Base-by-base conservation (phyloP, 805 yeast genomes). In the Scheffersomyces lignosus region DNA sequence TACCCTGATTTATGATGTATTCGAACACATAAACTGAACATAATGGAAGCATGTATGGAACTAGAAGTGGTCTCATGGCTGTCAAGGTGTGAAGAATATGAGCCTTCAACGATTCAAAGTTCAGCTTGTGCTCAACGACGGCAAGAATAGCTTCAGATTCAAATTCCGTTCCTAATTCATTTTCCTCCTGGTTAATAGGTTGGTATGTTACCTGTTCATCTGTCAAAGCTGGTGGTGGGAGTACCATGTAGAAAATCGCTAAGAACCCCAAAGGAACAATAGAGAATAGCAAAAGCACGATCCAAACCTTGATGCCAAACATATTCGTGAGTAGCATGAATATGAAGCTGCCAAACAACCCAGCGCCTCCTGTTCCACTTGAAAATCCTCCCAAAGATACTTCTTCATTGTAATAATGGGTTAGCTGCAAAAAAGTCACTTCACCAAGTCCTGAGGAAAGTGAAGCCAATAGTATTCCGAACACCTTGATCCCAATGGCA, bases 301-400 rank as follows among this genome's bases (percentile, higher is more conserved):
- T 39, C 41, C 68, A 68, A 0, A 86, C 80, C 5, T 76, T 60
- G 1, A 87, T 40, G 1, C 77, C 70, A 15, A 86, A 32, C 52
- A 88, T 64, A 1, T 91, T 83, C 0, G 97, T 91, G 49, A 87
- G 43, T 1, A 83, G 47, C 73, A 91, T 51, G 52, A 78, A 90
- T 10, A 75, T 53, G 36, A 84, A 86, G 37, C 90, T 79, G 0
- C 98, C 99, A 14, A 78, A 73, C 4, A 91, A 58, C 0, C 99
- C 99, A 1, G 99, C 98, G 14, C 88, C 95, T 3, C 99, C 98
- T 0, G 98, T 91, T 1, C 99, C 99, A 5, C 89, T 77, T 15
- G 96, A 85, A 79, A 95, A 91, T 0, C 95, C 97, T 33, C 82
- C 79, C 31, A 91, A 66, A 3, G 95, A 70, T n/a, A 56, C 47